Evolutionary conservation across 331 rosid species (phyloP), one percentile per base, ranked within the genome.

Genomic region (Prunus yedoensis): DNA sequence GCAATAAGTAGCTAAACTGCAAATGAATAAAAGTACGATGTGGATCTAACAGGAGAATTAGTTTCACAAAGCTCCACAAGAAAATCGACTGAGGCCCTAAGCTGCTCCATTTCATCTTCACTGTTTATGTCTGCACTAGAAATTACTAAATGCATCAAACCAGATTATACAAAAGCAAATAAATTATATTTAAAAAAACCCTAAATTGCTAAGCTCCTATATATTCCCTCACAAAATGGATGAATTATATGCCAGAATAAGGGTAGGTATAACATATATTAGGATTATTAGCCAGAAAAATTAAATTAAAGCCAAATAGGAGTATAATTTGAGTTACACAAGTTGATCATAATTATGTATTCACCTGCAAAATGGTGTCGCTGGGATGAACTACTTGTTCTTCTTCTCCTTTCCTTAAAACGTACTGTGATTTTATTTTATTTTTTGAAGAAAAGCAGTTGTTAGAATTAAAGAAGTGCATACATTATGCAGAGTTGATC

Each of bases 61-160:
- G 87, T 83, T 51, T 85, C 95, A 53, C 92, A 92, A 20, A 94
- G 87, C 78, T 94, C 99, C 88, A 90, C 92, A 69, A 94, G 95
- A 86, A 89, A 94, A 79, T 92, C 96, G 76, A 88, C 88, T 0
- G 99, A 88, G 46, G 95, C 90, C 74, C 85, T 87, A 54, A 92
- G 92, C 85, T 85, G 92, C 82, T 92, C 97, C 35, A 68, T 75
- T 81, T 94, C 99, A 85, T 84, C 92, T 56, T 80, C 97, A 50
- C 81, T 74, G 47, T 70, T 79, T 41, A 75, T 73, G 77, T 85
- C 99, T 90, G 87, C 74, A 21, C 56, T 56, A 53, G 51, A 5
- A 66, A 78, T 38, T 57, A 62, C 74, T 73, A 73, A 54, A 51
- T 53, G 66, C 16, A 77, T 74, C 27, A 45, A 66, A 58, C 14